Evolutionary conservation across 306 rosid genomes (phyloP), one percentile per base, ranked within the genome.

Genomic region (Fragaria nilgerrensis): DNA sequence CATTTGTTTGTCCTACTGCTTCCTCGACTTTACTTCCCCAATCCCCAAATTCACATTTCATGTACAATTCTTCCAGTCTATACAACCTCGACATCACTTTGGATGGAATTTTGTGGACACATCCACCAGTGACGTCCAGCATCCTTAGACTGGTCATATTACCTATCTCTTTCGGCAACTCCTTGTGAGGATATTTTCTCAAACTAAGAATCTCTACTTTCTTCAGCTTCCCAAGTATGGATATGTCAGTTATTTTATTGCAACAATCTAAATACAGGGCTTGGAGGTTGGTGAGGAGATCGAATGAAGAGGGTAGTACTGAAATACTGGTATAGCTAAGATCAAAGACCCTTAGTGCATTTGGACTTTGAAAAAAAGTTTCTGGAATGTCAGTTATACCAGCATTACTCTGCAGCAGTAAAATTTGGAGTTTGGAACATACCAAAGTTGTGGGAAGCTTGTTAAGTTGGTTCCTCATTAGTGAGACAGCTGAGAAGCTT

Each of bases 371-470:
- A 43, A 77, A 68, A 3, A 77, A 68, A 0, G 25, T 22, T 14
- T 15, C 3, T 53, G 80, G 68, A 32, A 77, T 52, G 12, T 68
- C 68, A 15, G 12, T 14, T 17, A 68, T 22, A 7, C 25, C 22
- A 19, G 3, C 41, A 58, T 77, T 77, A 17, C 56, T 63, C 15
- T 77, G 80, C 43, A 77, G 34, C 29, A 77, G 14, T 66, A 77
- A 68, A 12, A 37, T 39, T 55, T 55, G 45, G 17, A 77, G 80
- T 39, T 68, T 23, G 6, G 74, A 32, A 7, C 75, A 68, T 11
- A 44, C 56, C 13, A 27, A 49, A n/a, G 11, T 22, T 34, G 68
- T 53, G 5, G 68, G 75, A 23, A 77, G 68, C 12, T 62, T 68
- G 34, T 39, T 13, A 32, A 77, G 70, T 19, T 77, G 50, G 22